Evolutionary conservation across 2,329 filamentous ascomycete genomes (phyloP).

Genomic region (Botrytis paeoniae): DNA sequence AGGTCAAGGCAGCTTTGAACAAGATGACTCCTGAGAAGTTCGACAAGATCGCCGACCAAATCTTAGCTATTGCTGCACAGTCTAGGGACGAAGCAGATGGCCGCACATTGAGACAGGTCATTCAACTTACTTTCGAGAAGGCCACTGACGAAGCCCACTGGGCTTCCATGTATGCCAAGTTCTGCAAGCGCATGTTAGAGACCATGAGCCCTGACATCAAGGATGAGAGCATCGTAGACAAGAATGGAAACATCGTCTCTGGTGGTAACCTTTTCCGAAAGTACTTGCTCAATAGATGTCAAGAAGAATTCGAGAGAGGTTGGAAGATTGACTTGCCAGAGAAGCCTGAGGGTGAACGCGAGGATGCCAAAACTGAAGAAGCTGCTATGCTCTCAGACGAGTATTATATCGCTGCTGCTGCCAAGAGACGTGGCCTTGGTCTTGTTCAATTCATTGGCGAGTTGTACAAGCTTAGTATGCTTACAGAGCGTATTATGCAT

Average conservation of each 20-base stretch:
- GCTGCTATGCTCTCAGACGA: constrained; percentile 87
- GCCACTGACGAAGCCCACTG: constrained; percentile 97
- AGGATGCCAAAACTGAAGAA: constrained; percentile 60
- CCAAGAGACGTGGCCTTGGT: constrained; percentile 95
- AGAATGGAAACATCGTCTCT: constrained; percentile 80
- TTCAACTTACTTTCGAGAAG: constrained; percentile 98
- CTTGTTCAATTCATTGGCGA: constrained; percentile 99
- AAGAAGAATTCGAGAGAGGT: constrained; percentile 97
- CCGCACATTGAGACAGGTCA: constrained; percentile 92
- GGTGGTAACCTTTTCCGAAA: constrained; percentile 96
- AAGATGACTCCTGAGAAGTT: constrained; percentile 99
- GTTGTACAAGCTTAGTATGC: constrained; percentile 97
- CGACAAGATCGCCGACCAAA: constrained; percentile 90
- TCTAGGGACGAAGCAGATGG: constrained; percentile 95
- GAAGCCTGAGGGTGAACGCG: constrained; percentile 65
- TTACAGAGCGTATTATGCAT: constrained; percentile 99
- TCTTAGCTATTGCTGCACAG: constrained; percentile 86
- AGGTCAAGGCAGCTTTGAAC: constrained; percentile 97
- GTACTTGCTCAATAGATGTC: constrained; percentile 96
- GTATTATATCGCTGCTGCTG: constrained; percentile 90
- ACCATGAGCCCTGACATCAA: constrained; percentile 93
- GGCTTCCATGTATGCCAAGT: constrained; percentile 98
- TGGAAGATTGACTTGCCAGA: constrained; percentile 87
- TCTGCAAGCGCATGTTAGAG: constrained; percentile 95
- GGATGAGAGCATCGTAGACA: constrained; percentile 92